Conservation (phyloP, 1,284 basidiomycete species). For the Melanopsichium pennsylvanicum region DNA sequence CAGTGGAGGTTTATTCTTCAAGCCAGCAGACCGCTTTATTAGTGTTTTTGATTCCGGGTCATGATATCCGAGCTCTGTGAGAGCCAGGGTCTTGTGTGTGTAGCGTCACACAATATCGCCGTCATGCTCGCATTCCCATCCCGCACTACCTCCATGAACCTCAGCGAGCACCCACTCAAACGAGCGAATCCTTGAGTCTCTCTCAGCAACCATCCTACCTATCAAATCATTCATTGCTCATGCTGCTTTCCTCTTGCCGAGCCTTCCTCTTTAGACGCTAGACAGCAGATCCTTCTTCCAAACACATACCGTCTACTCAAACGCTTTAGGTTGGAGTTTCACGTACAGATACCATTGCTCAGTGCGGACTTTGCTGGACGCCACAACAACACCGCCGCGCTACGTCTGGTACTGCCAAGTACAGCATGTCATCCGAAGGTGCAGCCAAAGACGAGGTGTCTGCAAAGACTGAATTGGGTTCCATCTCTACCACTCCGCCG, state of each 20-base stretch:
- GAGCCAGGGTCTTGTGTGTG: too few species aligned
- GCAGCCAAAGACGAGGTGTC: slow-evolving; percentile 9
- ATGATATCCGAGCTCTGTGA: slow-evolving; percentile 9
- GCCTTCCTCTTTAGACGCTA: neutral
- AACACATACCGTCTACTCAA: too few species aligned
- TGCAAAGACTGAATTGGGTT: slow-evolving; percentile 34
- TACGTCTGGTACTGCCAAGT: neutral
- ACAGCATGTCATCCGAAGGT: slow-evolving; percentile 1
- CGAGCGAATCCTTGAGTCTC: too few species aligned
- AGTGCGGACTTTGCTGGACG: too few species aligned
- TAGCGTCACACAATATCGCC: neutral
- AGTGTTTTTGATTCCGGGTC: neutral
- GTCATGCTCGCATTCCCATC: slow-evolving; percentile 5
- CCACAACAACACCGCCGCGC: too few species aligned
- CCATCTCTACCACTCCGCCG: slow-evolving; percentile 2
- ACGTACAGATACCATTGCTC: too few species aligned
- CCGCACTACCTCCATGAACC: neutral
- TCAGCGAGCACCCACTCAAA: slow-evolving; percentile 1
- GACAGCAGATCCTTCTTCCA: too few species aligned
- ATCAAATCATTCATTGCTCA: neutral
- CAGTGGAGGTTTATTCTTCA: neutral
- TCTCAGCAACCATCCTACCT: neutral
- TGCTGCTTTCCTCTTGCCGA: neutral
- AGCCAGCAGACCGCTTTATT: neutral
- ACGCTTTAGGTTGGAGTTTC: too few species aligned